Evolutionary conservation across 2,329 filamentous ascomycete genomes (phyloP), one percentile per base, ranked within the genome.

Genomic region (Aspergillus oerlinghausenensis): DNA sequence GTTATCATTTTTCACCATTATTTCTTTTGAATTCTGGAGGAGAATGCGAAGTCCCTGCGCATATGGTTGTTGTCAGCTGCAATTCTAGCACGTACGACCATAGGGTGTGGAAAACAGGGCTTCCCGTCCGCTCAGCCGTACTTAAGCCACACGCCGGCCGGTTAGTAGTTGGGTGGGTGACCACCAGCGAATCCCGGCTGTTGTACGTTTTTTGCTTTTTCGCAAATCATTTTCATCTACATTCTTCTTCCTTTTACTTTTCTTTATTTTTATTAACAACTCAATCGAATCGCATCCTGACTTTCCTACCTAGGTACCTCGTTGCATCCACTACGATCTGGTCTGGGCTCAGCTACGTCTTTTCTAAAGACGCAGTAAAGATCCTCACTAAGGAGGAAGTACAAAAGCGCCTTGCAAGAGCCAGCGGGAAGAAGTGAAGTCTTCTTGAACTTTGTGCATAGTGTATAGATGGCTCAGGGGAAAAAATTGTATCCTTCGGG

Each of bases 311-410:
- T 49, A 93, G 90, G 69, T 93, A 90, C 65, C 75, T 95, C 14
- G 93, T 99, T 2, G 92, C 92, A 0, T 84, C 82, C 0, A 99
- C 94, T 3, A 99, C 94, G 0, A 75, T 96, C 5, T 97, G 92
- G 90, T 97, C 92, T 60, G 94, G 94, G 7, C 80, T 92, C 14
- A 96, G 92, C 73, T 99, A 99, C 71, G 81, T 96, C 6, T 95
- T 88, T 71, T 90, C 86, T 63, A 96, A 94, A 72, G 88, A 96
- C 66, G 93, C 92, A 0, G 92, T 97, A 32, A 95, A 88, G 73
- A 97, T 97, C 55, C 72, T 97, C 45, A 77, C 72, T 14, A 75
- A 78, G 45, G 67, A 76, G 50, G 74, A 77, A 52, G 64, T 75
- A 19, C 71, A 75, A 52, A 69, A 68, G 56, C 70, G 70, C 49